Evolutionary conservation across 106 monocot genomes (phyloP).

Genomic region (Acanthochlamys bracteata): DNA sequence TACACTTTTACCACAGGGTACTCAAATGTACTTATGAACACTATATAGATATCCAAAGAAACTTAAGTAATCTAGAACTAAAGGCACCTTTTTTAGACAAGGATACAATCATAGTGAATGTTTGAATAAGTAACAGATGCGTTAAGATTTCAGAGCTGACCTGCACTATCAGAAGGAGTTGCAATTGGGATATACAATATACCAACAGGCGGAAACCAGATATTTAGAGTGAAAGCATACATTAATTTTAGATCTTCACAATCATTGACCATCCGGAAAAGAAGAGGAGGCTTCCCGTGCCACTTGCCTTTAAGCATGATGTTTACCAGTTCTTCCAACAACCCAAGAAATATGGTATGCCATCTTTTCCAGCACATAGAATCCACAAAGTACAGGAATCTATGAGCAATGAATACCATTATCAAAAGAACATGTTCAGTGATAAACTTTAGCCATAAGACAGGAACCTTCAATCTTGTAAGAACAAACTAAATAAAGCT

Average conservation of each 20-base stretch:
- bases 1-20: neutral
- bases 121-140: constrained; percentile 72
- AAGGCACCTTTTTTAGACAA: constrained; percentile 1
- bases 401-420: constrained; percentile 1
- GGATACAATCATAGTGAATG: constrained; percentile 81
- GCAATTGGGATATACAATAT: neutral
- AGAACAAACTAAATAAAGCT: neutral
- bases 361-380: constrained; percentile 49
- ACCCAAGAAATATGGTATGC: constrained; percentile 49
- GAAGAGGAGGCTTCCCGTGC: constrained; percentile 65
- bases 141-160: constrained; percentile 73
- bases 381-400: constrained; percentile 71
- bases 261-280: constrained; percentile 73
- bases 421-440: neutral
- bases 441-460: too few species aligned
- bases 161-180: constrained; percentile 20
- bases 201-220: neutral
- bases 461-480: too few species aligned
- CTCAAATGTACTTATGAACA: neutral
- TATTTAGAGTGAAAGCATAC: constrained; percentile 22
- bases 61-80: neutral
- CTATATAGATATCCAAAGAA: neutral
- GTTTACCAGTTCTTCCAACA: constrained; percentile 67
- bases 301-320: constrained; percentile 56
- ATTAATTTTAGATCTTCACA: constrained; percentile 57